Evolutionary conservation across 805 yeast genomes (phyloP).

Genomic region (Starmera caribaea): DNA sequence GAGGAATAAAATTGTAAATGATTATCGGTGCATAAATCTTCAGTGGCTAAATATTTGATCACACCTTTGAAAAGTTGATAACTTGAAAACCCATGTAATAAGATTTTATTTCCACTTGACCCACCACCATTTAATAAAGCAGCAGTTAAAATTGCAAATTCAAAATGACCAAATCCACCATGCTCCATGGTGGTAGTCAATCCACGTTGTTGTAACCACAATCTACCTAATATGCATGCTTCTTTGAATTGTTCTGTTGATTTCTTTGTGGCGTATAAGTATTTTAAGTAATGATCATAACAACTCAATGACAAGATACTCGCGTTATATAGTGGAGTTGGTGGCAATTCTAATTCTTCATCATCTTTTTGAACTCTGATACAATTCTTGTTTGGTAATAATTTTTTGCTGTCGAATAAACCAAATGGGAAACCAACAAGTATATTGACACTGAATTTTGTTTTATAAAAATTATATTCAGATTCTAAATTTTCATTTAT

Average conservation of each 20-base stretch:
- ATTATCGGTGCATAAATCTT: constrained; percentile 57
- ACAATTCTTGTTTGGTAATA: constrained; percentile 74
- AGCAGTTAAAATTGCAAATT: constrained; percentile 74
- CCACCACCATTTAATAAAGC: constrained; percentile 82
- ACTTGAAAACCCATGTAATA: constrained; percentile 82
- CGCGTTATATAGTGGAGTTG: constrained; percentile 85
- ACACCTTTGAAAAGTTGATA: constrained; percentile 91
- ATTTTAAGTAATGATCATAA: constrained; percentile 62
- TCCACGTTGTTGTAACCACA: constrained; percentile 89
- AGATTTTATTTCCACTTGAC: constrained; percentile 58
- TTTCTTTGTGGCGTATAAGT: constrained; percentile 65
- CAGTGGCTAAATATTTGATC: constrained; percentile 69
- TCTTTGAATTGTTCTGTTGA: constrained; percentile 75
- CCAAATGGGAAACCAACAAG: constrained; percentile 66
- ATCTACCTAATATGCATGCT: constrained; percentile 76
- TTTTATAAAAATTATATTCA: constrained; percentile 52
- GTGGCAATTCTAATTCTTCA: constrained; percentile 35
- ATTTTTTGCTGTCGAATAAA: constrained; percentile 63
- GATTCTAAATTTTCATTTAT: constrained; percentile 33
- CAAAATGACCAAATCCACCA: constrained; percentile 91
- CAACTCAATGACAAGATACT: constrained; percentile 63
- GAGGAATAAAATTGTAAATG: constrained; percentile 48
- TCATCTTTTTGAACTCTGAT: constrained; percentile 45
- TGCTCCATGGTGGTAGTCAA: constrained; percentile 50
- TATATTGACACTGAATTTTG: constrained; percentile 63